Evolutionary conservation across 2,329 filamentous ascomycete genomes (phyloP).

Genomic region (Polytolypa hystricis): DNA sequence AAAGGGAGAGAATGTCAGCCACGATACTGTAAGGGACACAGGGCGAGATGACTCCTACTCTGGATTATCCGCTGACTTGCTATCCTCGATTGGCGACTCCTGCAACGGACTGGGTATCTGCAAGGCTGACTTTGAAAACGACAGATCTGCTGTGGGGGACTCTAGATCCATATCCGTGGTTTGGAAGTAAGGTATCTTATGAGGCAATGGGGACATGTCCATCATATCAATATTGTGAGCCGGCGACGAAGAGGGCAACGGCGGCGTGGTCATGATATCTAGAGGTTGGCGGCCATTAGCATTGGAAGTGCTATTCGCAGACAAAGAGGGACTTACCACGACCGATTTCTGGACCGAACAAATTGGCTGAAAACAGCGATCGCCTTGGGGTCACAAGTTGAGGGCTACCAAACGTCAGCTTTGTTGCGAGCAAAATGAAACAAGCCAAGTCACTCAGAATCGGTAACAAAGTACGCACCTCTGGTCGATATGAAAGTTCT

Average conservation of each 20-base stretch:
- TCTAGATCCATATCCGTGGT: constrained; percentile 51
- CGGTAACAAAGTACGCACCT: constrained; percentile 51
- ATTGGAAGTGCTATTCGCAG: constrained; percentile 14
- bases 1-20: no score
- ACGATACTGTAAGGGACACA: constrained; percentile 3
- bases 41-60: constrained; percentile 27
- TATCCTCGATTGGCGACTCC: constrained; percentile 28
- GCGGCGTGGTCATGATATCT: constrained; percentile 75
- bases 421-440: constrained; percentile 12
- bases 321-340: constrained; percentile 42
- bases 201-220: constrained; percentile 87
- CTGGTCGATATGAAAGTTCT: constrained; percentile 93
- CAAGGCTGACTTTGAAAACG: constrained; percentile 32
- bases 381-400: constrained; percentile 72
- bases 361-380: constrained; percentile 67
- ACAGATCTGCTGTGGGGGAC: constrained; percentile 57
- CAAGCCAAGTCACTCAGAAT: background rate
- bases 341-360: constrained; percentile 49
- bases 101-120: constrained; percentile 30
- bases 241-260: constrained; percentile 74
- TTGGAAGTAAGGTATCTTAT: constrained; percentile 62
- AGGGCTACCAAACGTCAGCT: constrained; percentile 46
- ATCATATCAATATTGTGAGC: constrained; percentile 62
- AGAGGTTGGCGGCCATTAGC: constrained; percentile 28
- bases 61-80: constrained; percentile 16